Evolutionary conservation across 2,329 filamentous ascomycete genomes (phyloP).

Genomic region (Colletotrichum sojae): DNA sequence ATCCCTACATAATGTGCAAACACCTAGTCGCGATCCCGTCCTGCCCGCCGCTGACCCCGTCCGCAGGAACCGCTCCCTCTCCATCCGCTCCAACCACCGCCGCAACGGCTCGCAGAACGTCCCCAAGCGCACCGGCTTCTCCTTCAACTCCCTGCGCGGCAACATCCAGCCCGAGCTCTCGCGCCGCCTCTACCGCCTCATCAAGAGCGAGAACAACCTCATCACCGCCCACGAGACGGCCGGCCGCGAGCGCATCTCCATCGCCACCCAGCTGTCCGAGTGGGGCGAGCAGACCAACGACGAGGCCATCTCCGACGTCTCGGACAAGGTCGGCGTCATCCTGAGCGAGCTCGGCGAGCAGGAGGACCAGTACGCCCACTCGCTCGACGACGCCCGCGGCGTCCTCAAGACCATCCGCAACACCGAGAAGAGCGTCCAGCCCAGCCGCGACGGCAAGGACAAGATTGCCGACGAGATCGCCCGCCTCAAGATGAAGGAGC

Average conservation of each 20-base stretch:
- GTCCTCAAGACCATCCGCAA: conserved; percentile 94
- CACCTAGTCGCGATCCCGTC: neutral
- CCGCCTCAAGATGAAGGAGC: conserved; percentile 92
- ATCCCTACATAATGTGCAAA: neutral
- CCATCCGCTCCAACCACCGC: conserved; percentile 76
- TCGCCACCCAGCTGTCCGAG: conserved; percentile 92
- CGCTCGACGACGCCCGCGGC: conserved; percentile 86
- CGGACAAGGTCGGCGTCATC: conserved; percentile 95
- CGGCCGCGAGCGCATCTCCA: conserved; percentile 84
- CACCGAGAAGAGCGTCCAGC: conserved; percentile 95
- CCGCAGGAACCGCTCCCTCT: conserved; percentile 79
- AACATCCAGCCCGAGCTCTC: conserved; percentile 89
- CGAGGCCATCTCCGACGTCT: conserved; percentile 88
- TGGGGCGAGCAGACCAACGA: conserved; percentile 96
- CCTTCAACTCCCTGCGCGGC: conserved; percentile 87
- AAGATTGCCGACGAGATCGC: conserved; percentile 95
- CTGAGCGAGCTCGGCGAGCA: conserved; percentile 94
- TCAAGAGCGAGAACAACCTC: conserved; percentile 94
- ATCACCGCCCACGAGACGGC: conserved; percentile 89
- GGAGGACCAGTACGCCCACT: conserved; percentile 89
- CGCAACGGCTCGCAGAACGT: conserved; percentile 56
- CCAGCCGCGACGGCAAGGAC: conserved; percentile 86
- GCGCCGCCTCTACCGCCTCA: conserved; percentile 89
- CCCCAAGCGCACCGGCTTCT: conserved; percentile 68
- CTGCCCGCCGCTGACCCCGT: neutral